Evolutionary conservation across 73 alveolate genomes (phyloP).

Genomic region (Symbiodinium pilosum): DNA sequence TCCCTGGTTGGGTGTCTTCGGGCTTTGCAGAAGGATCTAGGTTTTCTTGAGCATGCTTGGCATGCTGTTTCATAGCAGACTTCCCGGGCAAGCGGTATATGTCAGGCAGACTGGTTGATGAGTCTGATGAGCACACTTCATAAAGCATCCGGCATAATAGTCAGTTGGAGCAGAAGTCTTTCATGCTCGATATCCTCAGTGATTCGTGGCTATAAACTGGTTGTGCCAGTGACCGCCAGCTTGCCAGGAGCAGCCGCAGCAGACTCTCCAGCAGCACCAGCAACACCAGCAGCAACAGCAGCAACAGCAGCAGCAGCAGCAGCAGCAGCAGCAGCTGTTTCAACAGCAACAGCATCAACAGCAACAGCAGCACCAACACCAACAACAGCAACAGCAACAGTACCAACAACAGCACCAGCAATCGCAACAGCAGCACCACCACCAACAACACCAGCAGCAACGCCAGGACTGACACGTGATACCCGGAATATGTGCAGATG

Average conservation of each 20-base stretch:
- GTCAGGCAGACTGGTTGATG: too few relatives aligned
- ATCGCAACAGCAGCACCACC: neutral
- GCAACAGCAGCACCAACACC: neutral
- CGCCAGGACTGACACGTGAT: neutral
- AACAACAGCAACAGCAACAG: neutral
- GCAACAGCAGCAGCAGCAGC: slow-evolving; percentile 58
- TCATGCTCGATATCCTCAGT: too few relatives aligned
- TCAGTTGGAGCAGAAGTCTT: too few relatives aligned
- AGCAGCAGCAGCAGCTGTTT: slow-evolving; percentile 22
- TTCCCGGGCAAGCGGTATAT: too few relatives aligned
- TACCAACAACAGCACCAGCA: neutral
- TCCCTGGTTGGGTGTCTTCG: too few relatives aligned
- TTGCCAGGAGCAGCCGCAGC: neutral
- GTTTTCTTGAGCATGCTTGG: too few relatives aligned
- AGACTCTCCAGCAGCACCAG: neutral
- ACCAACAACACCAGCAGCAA: neutral
- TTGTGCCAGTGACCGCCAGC: neutral
- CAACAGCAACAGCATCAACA: slow-evolving; percentile 34
- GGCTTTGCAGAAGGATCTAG: too few relatives aligned
- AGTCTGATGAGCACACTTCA: too few relatives aligned
- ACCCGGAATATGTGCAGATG: neutral
- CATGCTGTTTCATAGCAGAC: too few relatives aligned
- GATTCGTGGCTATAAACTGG: too few relatives aligned
- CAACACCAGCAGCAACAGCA: neutral
- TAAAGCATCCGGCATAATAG: too few relatives aligned